Evolutionary conservation across 2,329 filamentous ascomycete species (phyloP), one percentile per base, ranked within the genome.

Genomic region (Neopestalotiopsis clavispora): DNA sequence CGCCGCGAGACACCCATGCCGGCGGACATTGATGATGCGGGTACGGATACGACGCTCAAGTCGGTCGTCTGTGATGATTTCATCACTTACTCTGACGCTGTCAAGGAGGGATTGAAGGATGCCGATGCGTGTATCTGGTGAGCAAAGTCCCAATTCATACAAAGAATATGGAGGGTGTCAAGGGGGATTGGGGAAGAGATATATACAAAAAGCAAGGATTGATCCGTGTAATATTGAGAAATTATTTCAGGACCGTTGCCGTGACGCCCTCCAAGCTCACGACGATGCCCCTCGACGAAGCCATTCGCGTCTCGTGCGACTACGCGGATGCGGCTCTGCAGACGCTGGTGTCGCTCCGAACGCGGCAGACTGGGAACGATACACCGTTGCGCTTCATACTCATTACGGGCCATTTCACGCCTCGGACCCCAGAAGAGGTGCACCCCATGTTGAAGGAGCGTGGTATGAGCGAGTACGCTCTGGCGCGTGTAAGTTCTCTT

Each of bases 41-140:
- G 73, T 4, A 28, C 23, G 23, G 23, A 28, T 3, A 28, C 85
- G 84, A 72, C 23, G 23, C 71, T 84, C 4, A 81, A 78, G 61
- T 80, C 77, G 7, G 76, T 85, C 9, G 72, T 81, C 1, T 73
- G 82, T 49, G 66, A 78, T 1, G 80, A 84, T 70, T 85, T 84
- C 42, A 73, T 72, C 10, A 74, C 78, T 5, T 85, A 85, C 66
- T 70, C 82, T 0, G 80, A 83, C 1, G 72, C 76, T 0, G 78
- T 80, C 1, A 83, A 79, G 70, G 74, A 73, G 4, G 80, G 82
- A 30, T 74, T 86, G 3, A 69, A 78, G 1, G 81, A 77, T 1
- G 84, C 84, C 0, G 76, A 79, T 28, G 82, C 79, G 9, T 85
- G 83, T 52, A 74, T 75, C 59, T 75, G 74, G 74, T 75, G 71